Evolutionary conservation across 257 asterid species (phyloP).

Genomic region (Capsicum rhomboideum): DNA sequence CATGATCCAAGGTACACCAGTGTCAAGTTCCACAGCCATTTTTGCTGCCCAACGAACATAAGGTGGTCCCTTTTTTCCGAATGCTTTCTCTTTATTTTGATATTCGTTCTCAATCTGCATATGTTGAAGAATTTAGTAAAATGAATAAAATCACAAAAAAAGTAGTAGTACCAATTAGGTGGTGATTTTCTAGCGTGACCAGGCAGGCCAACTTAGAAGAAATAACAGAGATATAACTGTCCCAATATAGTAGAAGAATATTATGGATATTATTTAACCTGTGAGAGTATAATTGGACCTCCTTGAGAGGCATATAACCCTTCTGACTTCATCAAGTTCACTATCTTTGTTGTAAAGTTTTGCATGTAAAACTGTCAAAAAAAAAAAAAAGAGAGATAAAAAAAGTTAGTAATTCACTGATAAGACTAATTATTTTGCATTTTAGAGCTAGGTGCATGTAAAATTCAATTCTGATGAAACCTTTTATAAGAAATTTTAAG

Average conservation of each 20-base stretch:
- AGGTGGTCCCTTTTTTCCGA: slow-evolving; percentile 39
- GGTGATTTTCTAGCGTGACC: too few relatives aligned
- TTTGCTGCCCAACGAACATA: slow-evolving; percentile 83
- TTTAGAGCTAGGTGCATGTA: not conserved
- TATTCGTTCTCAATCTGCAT: slow-evolving; percentile 84
- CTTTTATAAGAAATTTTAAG: not conserved
- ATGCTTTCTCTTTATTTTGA: slow-evolving; percentile 49
- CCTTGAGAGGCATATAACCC: slow-evolving; percentile 77
- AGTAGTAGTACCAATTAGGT: too few relatives aligned
- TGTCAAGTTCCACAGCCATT: slow-evolving; percentile 66
- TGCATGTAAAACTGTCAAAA: slow-evolving; percentile 48
- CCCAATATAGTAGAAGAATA: not conserved
- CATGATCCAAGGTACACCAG: slow-evolving; percentile 95
- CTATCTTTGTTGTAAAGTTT: slow-evolving; percentile 63
- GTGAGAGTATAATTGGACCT: slow-evolving; percentile 83
- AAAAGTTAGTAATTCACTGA: not conserved
- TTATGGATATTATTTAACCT: slow-evolving; percentile 28
- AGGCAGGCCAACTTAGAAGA: too few relatives aligned
- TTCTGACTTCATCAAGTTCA: slow-evolving; percentile 65
- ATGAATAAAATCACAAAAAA: too few relatives aligned
- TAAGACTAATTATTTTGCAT: not conserved
- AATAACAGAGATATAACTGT: too few relatives aligned
- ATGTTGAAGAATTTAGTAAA: not conserved
- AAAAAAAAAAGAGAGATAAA: not conserved
- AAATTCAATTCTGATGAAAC: not conserved